These are phyloP conservation scores for Salix caprea DNA, from an alignment of 345 rosid species.

Conservation along the genomic window DNA sequence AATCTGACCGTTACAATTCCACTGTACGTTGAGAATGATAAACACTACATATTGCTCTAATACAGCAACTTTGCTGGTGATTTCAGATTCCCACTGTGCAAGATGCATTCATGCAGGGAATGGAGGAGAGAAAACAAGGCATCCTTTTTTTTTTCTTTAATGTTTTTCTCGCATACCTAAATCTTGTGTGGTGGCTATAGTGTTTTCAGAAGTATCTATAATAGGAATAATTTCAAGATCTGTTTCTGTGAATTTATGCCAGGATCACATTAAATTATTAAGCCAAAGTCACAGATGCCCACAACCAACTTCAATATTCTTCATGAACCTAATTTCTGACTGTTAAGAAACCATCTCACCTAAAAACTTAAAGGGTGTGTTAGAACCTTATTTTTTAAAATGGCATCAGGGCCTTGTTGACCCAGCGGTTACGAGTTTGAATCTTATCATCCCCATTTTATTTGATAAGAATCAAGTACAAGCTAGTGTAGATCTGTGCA, in stretches of 20 bases:
- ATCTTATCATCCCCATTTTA: too few relatives aligned
- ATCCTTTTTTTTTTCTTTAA: background rate
- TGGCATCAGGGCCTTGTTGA: too few relatives aligned
- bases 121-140: background rate
- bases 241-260: conserved; percentile 28
- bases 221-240: conserved; percentile 21
- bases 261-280: conserved; percentile 12
- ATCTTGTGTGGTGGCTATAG: conserved; percentile 7
- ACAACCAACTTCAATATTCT: conserved; percentile 16
- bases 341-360: too few relatives aligned
- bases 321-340: background rate
- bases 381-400: too few relatives aligned
- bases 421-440: too few relatives aligned
- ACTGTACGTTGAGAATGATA: conserved; percentile 8
- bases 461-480: too few relatives aligned
- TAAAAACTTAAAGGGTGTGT: too few relatives aligned
- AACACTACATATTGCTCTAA: too few relatives aligned
- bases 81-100: conserved; percentile 14
- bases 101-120: background rate
- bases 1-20: conserved; percentile 24
- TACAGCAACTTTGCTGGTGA: conserved; percentile 13
- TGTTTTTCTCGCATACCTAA: background rate
- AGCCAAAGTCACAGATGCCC: conserved; percentile 19
- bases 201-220: conserved; percentile 6
- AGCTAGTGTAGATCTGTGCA: too few relatives aligned